These are phyloP conservation scores for Populus tremula DNA, from an alignment of 345 rosid species.

Conservation along the genomic window DNA sequence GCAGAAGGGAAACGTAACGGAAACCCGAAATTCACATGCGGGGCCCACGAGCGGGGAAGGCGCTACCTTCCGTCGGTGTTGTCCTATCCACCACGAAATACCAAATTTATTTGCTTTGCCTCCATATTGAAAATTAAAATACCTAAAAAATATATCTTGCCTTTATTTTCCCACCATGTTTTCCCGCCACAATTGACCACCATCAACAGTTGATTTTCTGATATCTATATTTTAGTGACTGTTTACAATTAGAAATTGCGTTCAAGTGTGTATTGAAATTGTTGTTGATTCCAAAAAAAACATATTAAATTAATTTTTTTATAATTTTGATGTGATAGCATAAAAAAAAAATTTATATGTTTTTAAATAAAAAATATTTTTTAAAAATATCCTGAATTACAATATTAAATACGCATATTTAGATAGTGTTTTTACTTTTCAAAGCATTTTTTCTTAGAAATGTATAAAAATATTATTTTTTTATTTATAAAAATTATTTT, in stretches of 20 bases:
- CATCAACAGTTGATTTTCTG: not conserved
- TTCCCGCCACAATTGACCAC: slow-evolving; percentile 42
- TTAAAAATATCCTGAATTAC: too few relatives aligned
- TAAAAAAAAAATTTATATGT: too few relatives aligned
- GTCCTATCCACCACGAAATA: slow-evolving; percentile 32
- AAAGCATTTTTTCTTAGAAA: rapidly evolving
- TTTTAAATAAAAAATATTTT: too few relatives aligned
- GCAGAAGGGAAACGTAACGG: slow-evolving; percentile 20
- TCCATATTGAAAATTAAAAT: not conserved
- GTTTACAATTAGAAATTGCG: too few relatives aligned
- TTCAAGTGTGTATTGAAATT: too few relatives aligned
- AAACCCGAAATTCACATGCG: slow-evolving; percentile 15
- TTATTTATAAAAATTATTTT: too few relatives aligned
- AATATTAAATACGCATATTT: rapidly evolving
- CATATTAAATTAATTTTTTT: too few relatives aligned
- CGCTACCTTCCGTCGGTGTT: slow-evolving; percentile 43
- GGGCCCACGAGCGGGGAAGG: slow-evolving; percentile 25
- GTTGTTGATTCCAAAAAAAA: too few relatives aligned
- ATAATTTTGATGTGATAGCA: too few relatives aligned
- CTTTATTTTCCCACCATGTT: slow-evolving; percentile 28
- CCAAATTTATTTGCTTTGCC: not conserved
- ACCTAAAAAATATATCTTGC: not conserved
- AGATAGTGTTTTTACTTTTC: too few relatives aligned
- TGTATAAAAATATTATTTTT: too few relatives aligned
- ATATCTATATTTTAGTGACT: too few relatives aligned